Evolutionary conservation across 2,329 filamentous ascomycete species (phyloP), one percentile per base, ranked within the genome.

Genomic region (Talaromyces sp.): DNA sequence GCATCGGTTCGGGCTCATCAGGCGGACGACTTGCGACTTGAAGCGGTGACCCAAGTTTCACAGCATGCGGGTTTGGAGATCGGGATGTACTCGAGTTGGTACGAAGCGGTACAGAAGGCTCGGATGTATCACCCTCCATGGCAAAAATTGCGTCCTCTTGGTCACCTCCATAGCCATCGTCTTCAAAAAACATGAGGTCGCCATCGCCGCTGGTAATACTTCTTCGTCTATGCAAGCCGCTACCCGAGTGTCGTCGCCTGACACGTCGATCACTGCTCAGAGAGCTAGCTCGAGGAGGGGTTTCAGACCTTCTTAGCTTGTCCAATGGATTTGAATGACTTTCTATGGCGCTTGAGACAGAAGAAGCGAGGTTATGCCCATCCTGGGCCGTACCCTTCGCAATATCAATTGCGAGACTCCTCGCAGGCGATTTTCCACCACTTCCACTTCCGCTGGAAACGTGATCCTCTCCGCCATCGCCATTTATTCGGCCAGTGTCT

Each of bases 151-250:
- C 83, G 67, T 91, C 88, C 65, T 88, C 89, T 67, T 87, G 86
- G 75, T 93, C 92, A 1, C 86, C 90, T 46, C 87, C 87, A 70
- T 96, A 93, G 23, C 93, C 92, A 31, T 93, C 91, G 68, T 96
- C 91, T 70, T 96, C 92, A 69, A 90, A 93, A 69, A 93, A 96
- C 73, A 96, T 88, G n/a, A 97, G 81, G 66, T 90, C 84, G n/a
- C 91, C 89, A 9, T 85, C 82, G 12, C 88, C 84, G 18, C 83
- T 84, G 54, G 84, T 81, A 6, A 96, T 88, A 66, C 92, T 90
- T 25, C 91, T 89, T 25, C 91, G 89, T 70, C 90, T 88, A 63
- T 90, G 86, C 28, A 97, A 82, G 5, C 92, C 92, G 67, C 91
- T 91, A 56, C 92, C 93, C 5, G 92, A 97, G 75, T 96, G 95